These are phyloP conservation scores for Inga leiocalycina DNA, from an alignment of 306 rosid genomes.

Conservation along the genomic window DNA sequence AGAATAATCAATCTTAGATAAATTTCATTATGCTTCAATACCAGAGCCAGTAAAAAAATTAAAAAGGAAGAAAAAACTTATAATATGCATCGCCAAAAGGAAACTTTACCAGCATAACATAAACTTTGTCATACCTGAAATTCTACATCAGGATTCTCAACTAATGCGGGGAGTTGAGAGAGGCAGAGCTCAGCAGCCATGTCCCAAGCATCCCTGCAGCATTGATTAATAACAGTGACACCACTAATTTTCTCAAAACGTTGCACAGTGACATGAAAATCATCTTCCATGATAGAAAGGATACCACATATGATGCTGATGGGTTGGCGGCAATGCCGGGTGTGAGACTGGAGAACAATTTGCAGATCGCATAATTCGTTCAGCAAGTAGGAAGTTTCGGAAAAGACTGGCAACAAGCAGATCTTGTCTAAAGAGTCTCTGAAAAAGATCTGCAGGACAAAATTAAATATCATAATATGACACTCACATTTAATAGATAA, in stretches of 20 bases:
- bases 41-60: background rate
- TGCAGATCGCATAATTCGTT: slow-evolving; percentile 97
- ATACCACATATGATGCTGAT: slow-evolving; percentile 99
- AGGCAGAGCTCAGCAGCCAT: slow-evolving; percentile 99
- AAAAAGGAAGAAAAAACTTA: background rate
- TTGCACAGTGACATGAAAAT: slow-evolving; percentile 32
- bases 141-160: slow-evolving; percentile 82
- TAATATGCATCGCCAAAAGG: background rate
- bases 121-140: slow-evolving; percentile 63
- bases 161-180: slow-evolving; percentile 90
- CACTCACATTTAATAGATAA: slow-evolving; percentile 23
- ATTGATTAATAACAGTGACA: slow-evolving; percentile 28
- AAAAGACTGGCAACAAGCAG: slow-evolving; percentile 90
- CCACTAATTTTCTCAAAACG: slow-evolving; percentile 11
- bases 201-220: slow-evolving; percentile 99
- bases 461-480: slow-evolving; percentile 23
- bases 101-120: slow-evolving; percentile 10
- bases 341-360: slow-evolving; percentile 96
- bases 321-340: slow-evolving; percentile 91
- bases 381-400: slow-evolving; percentile 94
- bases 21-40: background rate
- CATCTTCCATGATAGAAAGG: slow-evolving; percentile 43
- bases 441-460: slow-evolving; percentile 84
- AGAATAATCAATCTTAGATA: background rate
- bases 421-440: slow-evolving; percentile 97